These are phyloP conservation scores for Ophiocordyceps camponoti-rufipedis DNA, from an alignment of 2,329 filamentous ascomycete species.

Conservation along the genomic window DNA sequence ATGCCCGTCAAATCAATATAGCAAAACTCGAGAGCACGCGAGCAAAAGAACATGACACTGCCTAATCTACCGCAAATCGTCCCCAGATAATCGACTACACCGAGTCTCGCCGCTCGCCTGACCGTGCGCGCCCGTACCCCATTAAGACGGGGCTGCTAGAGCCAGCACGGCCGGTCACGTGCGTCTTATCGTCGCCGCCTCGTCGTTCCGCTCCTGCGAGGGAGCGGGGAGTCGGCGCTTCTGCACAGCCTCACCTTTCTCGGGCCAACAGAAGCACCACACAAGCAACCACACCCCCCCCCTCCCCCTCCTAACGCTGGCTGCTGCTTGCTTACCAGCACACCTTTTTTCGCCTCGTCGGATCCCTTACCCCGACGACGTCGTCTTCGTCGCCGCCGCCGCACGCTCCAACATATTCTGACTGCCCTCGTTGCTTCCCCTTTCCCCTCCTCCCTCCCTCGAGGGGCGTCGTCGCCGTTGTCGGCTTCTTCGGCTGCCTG, in stretches of 20 bases:
- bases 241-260: conserved; percentile 5
- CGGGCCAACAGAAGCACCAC: background rate
- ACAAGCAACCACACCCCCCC: background rate
- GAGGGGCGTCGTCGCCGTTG: background rate
- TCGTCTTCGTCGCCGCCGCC: background rate
- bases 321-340: background rate
- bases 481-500: conserved; percentile 4
- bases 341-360: background rate
- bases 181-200: background rate
- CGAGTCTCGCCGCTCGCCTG: background rate
- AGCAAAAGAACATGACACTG: background rate
- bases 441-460: background rate
- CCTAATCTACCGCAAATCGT: no score
- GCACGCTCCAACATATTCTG: conserved; percentile 1
- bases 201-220: background rate
- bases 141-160: background rate
- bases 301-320: background rate
- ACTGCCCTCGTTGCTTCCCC: no score
- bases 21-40: no score
- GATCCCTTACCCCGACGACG: background rate
- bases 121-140: background rate
- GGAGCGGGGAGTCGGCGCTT: conserved; percentile 2
- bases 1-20: no score
- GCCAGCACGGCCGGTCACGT: conserved; percentile 1
- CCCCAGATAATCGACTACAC: background rate